Base-by-base conservation (phyloP, 352 stramenopile genomes). In the Globisporangium apiculatum region DNA sequence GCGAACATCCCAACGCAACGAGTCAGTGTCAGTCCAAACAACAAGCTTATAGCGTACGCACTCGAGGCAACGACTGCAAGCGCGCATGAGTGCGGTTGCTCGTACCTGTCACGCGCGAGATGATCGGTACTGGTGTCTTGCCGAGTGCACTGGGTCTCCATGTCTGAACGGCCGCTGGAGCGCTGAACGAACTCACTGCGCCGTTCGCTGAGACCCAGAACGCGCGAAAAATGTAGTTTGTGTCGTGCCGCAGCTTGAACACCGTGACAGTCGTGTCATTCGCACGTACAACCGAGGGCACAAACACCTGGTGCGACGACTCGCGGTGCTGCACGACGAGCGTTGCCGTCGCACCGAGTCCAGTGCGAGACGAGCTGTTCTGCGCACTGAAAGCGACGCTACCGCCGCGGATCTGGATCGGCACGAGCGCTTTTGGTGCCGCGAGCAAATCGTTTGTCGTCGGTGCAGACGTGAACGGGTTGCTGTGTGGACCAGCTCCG, bases 221-320 rank as follows among this genome's bases (percentile, higher is more conserved):
- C 1, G 67, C 60, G 12, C 76, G 67, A 42, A 89, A 86, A 7
- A 81, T 50, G 50, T 89, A 89, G 1, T 47, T 35, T 0, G 70
- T 83, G 17, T 75, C 67, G 56, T 49, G 9, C 8, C 60, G 43
- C 7, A 43, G 40, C 40, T 43, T 43, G 40, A 43, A 43, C 2
- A 43, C 40, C 11, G 40, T 43, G 40, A 12, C 11, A 8, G 40
- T 12, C 40, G 40, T 43, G 1, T 8, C 40, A 12, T 43, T 73
- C 60, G 1, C 57, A 4, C 12, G 43, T 41, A 48, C 61, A 5
- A 72, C 55, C 1, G 72, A 69, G 18, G 12, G 45, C 2, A 48
- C 43, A 47, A 85, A 73, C 4, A 42, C 52, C 31, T 5, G 7
- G 5, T 69, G 17, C n/a, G 57, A 65, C 15, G 57, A 55, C 14